Evolutionary conservation across 768 basidiomycete genomes (phyloP).

Genomic region (Termitomyces sp.): DNA sequence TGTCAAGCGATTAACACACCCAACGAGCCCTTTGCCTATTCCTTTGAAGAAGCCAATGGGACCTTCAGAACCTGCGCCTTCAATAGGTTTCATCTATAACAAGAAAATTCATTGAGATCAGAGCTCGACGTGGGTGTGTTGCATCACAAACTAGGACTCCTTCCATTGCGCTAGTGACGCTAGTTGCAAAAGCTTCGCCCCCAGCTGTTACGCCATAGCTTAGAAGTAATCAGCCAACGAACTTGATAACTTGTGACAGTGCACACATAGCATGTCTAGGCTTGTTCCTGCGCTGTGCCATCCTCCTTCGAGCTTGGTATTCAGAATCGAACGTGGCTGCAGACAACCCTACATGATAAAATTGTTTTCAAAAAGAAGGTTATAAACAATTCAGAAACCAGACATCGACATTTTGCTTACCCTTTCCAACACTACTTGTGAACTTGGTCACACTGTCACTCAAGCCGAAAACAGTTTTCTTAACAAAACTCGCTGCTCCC

Average conservation of each 20-base stretch:
- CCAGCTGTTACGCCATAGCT: conserved; percentile 97
- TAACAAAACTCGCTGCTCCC: conserved; percentile 97
- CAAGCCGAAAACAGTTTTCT: conserved; percentile 97
- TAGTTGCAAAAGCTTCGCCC: conserved; percentile 89
- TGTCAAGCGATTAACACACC: conserved; percentile 40
- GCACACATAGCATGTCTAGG: conserved; percentile 92
- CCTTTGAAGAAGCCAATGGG: conserved; percentile 98
- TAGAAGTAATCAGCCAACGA: not conserved
- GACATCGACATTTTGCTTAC: conserved; percentile 29
- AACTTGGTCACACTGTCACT: conserved; percentile 98
- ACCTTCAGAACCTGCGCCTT: conserved; percentile 93
- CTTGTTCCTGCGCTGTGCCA: conserved; percentile 88
- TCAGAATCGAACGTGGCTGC: conserved; percentile 96
- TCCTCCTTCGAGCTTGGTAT: conserved; percentile 84
- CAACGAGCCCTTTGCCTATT: conserved; percentile 92
- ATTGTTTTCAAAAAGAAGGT: not conserved
- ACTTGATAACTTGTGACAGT: not conserved
- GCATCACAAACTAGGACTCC: conserved; percentile 69
- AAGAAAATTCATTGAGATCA: not conserved
- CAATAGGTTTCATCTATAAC: conserved; percentile 86
- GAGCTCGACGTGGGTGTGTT: not conserved
- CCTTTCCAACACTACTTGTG: conserved; percentile 96
- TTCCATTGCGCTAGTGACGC: conserved; percentile 93
- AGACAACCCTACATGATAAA: conserved; percentile 62
- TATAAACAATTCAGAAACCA: not conserved